Evolutionary conservation across 306 rosid genomes (phyloP).

Genomic region (Trifolium subterraneum): DNA sequence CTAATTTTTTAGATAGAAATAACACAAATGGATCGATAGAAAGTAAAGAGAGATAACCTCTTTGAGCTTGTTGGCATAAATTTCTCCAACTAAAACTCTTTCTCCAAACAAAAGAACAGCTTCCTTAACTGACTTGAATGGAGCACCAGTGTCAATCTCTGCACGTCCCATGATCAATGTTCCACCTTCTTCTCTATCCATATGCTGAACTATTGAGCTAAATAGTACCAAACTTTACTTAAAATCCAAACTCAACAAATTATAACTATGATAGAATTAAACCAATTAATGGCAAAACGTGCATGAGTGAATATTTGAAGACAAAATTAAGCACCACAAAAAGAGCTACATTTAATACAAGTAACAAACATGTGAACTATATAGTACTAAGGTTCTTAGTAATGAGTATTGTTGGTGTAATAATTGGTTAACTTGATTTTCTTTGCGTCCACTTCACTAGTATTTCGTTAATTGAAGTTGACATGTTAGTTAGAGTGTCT

Average conservation of each 20-base stretch:
- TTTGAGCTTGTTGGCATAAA: constrained; percentile 78
- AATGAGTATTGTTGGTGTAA: constrained; percentile 57
- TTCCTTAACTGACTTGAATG: constrained; percentile 87
- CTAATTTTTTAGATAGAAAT: not conserved
- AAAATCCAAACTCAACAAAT: not conserved
- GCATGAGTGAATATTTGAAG: constrained; percentile 33
- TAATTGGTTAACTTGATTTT: constrained; percentile 46
- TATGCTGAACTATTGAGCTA: constrained; percentile 25
- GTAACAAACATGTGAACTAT: constrained; percentile 12
- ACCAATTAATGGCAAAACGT: constrained; percentile 14
- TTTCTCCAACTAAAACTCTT: constrained; percentile 77
- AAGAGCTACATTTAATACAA: constrained; percentile 49
- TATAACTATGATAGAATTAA: not conserved
- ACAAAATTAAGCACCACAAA: constrained; percentile 12
- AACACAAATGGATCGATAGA: not conserved
- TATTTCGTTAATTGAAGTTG: constrained; percentile 80
- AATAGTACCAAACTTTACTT: constrained; percentile 16
- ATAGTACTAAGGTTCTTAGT: constrained; percentile 37
- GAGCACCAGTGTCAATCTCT: constrained; percentile 84
- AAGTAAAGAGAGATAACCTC: constrained; percentile 50
- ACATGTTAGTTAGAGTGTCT: constrained; percentile 75
- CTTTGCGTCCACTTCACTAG: constrained; percentile 99
- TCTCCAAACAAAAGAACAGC: constrained; percentile 89
- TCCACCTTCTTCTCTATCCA: constrained; percentile 48
- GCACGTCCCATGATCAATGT: constrained; percentile 57